Evolutionary conservation across 345 rosid genomes (phyloP).

Genomic region (Hypericum perforatum): DNA sequence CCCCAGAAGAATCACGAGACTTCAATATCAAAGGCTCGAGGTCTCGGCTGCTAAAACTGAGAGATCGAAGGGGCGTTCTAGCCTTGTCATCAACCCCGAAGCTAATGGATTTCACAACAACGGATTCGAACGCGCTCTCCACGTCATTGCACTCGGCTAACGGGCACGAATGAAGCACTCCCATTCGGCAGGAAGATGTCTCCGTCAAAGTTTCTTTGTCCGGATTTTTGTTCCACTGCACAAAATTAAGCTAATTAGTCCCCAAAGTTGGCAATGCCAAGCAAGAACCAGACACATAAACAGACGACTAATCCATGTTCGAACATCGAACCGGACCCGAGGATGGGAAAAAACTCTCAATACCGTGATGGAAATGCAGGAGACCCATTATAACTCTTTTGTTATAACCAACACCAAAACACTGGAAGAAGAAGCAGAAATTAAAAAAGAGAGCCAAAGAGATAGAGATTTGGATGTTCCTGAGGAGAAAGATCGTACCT

Average conservation of each 20-base stretch:
- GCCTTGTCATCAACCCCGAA: constrained; percentile 50
- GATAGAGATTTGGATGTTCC: no score
- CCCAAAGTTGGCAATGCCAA: neutral
- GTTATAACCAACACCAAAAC: no score
- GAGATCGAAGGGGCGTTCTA: constrained; percentile 52
- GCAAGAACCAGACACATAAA: no score
- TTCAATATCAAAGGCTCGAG: constrained; percentile 50
- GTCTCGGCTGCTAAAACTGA: constrained; percentile 46
- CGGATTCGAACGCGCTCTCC: constrained; percentile 55
- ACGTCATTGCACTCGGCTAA: constrained; percentile 45
- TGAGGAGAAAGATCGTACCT: no score
- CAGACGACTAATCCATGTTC: no score
- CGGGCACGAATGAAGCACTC: constrained; percentile 49
- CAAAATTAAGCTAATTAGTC: constrained; percentile 1
- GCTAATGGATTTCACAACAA: constrained; percentile 65
- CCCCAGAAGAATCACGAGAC: constrained; percentile 60
- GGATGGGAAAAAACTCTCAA: no score
- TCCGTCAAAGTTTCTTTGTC: constrained; percentile 8
- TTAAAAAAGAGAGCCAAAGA: no score
- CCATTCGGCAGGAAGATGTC: constrained; percentile 38
- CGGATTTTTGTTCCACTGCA: constrained; percentile 20
- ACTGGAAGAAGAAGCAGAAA: no score
- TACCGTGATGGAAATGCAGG: no score
- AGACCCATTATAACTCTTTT: no score
- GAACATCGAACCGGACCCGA: no score